phyloP scores from a whole-genome alignment of 2,329 filamentous ascomycete genomes.

The Colletotrichum nymphaeae region DNA sequence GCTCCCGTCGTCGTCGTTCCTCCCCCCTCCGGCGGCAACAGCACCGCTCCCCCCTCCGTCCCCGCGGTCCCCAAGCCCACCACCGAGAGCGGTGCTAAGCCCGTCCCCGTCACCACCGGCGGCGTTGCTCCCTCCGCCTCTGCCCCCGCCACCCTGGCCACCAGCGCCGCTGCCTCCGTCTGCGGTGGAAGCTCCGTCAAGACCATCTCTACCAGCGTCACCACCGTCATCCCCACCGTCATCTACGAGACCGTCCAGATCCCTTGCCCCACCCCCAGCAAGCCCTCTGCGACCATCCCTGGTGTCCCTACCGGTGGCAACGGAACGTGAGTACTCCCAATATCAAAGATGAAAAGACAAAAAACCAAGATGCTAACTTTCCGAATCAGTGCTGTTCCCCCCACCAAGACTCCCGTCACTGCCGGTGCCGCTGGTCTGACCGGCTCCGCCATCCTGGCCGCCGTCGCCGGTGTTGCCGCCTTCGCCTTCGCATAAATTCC shows the following conservation, averaged over 20 bases:
- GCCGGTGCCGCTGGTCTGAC: conserved; percentile 65
- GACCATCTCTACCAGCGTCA: conserved; percentile 66
- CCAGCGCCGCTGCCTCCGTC: conserved; percentile 33
- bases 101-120: conserved; percentile 39
- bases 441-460: conserved; percentile 66
- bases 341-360: not conserved
- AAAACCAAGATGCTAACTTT: conserved; percentile 33
- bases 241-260: conserved; percentile 58
- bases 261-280: conserved; percentile 52
- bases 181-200: conserved; percentile 55
- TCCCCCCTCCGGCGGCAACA: conserved; percentile 43
- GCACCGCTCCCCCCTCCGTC: conserved; percentile 23
- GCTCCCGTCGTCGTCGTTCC: conserved; percentile 37
- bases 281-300: conserved; percentile 40
- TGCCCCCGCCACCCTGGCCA: conserved; percentile 35
- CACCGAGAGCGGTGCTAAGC: conserved; percentile 33
- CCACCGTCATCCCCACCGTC: conserved; percentile 66
- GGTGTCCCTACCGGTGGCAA: conserved; percentile 37
- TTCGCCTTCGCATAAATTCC: conserved; percentile 65
- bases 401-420: conserved; percentile 52
- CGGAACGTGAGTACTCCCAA: conserved; percentile 44
- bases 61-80: conserved; percentile 37
- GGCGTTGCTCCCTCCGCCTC: conserved; percentile 35
- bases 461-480: conserved; percentile 64
- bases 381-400: conserved; percentile 38